Evolutionary conservation across 805 yeast genomes (phyloP), one percentile per base, ranked within the genome.

Genomic region (Tetrapisispora phaffii): DNA sequence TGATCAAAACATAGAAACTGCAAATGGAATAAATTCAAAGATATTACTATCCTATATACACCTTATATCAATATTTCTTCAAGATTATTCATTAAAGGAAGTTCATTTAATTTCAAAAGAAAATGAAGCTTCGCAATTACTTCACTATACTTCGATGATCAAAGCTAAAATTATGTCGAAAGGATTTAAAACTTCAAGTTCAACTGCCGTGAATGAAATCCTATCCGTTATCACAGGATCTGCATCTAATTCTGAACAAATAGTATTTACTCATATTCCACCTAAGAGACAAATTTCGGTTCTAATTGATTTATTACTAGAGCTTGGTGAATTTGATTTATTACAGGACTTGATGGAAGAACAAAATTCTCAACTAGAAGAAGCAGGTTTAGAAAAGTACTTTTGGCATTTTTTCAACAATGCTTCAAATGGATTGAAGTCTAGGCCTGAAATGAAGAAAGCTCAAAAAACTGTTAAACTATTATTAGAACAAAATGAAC

Each of bases 331-430:
- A 15, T 65, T 63, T 44, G 53, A 55, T 6, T 33, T 59, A 15
- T 44, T 66, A 7, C 46, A 53, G 10, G 41, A 49, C 15, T 50
- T 60, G 34, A 39, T 51, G 15, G 24, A 39, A 10, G 41, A 21
- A 21, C 46, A 51, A 13, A 41, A 47, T 29, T 41, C 51, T 20
- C 24, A 35, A 24, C 36, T 47, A 15, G 53, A 49, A 10, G 54
- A 56, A 17, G 47, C 44, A 12, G 41, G 37, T 2, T 17, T 66
- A 7, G 51, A 58, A 15, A 58, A 59, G 32, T 58, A 61, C 48
- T 72, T 72, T 44, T 68, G 75, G 69, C 59, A 61, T 29, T 68
- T 67, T 44, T 72, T 66, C 50, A 71, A 72, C 41, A 55, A 54
- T 29, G 74, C 76, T 0, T 54, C 74, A 1, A 71, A 67, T 50